Evolutionary conservation across 1,284 basidiomycete species (phyloP).

Genomic region (Cryptococcus amylolentus): DNA sequence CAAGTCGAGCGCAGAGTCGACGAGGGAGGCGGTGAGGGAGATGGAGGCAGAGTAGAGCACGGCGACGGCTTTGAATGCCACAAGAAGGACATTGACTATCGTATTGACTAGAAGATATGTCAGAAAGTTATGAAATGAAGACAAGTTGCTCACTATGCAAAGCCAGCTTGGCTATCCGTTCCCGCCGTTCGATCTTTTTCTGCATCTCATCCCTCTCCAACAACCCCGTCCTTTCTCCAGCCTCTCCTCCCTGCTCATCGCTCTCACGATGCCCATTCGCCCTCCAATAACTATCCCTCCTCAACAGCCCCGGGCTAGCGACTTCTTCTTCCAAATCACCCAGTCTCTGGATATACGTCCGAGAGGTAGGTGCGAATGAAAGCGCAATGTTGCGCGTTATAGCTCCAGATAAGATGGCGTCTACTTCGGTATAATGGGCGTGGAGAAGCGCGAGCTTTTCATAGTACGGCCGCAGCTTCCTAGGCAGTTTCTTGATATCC

Average conservation of each 20-base stretch:
- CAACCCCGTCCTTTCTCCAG: conserved; percentile 23
- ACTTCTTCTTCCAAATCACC: conserved; percentile 18
- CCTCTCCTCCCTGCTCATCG: conserved; percentile 4
- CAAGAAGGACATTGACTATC: conserved; percentile 53
- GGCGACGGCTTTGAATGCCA: conserved; percentile 54
- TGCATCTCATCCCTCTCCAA: conserved; percentile 15
- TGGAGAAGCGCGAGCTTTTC: conserved; percentile 33
- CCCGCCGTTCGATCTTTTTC: conserved; percentile 32
- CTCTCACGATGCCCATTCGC: conserved; percentile 7
- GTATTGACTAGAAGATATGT: conserved; percentile 40
- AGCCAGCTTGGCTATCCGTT: conserved; percentile 37
- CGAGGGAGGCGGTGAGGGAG: conserved; percentile 56
- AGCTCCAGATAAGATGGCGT: conserved; percentile 43
- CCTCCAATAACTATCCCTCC: conserved; percentile 21
- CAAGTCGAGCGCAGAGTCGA: conserved; percentile 57
- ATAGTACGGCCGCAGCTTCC: conserved; percentile 45
- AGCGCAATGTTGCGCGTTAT: conserved; percentile 41
- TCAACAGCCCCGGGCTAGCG: not conserved
- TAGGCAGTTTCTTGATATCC: conserved; percentile 36
- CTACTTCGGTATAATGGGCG: conserved; percentile 46
- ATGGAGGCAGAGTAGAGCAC: conserved; percentile 57
- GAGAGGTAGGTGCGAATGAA: conserved; percentile 26
- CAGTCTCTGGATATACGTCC: conserved; percentile 13
- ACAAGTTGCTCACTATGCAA: conserved; percentile 37
- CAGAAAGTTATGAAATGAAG: not conserved